Evolutionary conservation across 208 protist species (phyloP).

Genomic region (Leishmania guyanensis): DNA sequence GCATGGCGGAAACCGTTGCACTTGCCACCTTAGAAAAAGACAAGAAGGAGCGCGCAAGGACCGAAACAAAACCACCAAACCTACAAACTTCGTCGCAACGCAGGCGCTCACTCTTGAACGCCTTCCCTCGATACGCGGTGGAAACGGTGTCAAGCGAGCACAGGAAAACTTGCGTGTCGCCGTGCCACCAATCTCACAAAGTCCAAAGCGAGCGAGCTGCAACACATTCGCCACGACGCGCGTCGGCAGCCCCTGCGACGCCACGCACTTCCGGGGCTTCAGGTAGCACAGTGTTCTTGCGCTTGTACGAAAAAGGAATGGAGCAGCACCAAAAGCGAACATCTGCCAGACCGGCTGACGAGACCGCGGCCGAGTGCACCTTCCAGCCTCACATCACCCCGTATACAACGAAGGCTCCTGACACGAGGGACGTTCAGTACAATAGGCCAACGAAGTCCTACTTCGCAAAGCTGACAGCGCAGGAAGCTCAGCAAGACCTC

Average conservation of each 20-base stretch:
- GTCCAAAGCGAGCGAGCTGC: not conserved
- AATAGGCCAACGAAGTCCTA: constrained; percentile 67
- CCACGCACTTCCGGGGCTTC: not conserved
- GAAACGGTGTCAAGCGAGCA: constrained; percentile 31
- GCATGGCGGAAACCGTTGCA: not conserved
- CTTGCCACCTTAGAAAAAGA: not conserved
- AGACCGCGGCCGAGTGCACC: constrained; percentile 8
- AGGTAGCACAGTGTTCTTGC: constrained; percentile 17
- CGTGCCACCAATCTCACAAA: not conserved
- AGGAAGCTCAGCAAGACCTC: constrained; percentile 20
- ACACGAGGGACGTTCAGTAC: constrained; percentile 18
- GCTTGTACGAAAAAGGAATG: constrained; percentile 34
- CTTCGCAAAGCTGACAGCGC: constrained; percentile 47
- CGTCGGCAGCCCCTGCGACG: not conserved
- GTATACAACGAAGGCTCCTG: not conserved
- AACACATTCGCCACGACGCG: not conserved
- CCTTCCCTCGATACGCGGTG: constrained; percentile 24
- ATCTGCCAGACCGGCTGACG: not conserved
- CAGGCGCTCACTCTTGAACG: not conserved
- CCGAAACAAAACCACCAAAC: not conserved
- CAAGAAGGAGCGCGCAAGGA: too few relatives aligned
- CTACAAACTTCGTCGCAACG: not conserved
- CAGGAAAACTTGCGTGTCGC: not conserved
- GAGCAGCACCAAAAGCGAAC: constrained; percentile 24
- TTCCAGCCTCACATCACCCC: constrained; percentile 19